Conservation (phyloP, 2,329 filamentous ascomycete species). For the Fusarium hainanense region DNA sequence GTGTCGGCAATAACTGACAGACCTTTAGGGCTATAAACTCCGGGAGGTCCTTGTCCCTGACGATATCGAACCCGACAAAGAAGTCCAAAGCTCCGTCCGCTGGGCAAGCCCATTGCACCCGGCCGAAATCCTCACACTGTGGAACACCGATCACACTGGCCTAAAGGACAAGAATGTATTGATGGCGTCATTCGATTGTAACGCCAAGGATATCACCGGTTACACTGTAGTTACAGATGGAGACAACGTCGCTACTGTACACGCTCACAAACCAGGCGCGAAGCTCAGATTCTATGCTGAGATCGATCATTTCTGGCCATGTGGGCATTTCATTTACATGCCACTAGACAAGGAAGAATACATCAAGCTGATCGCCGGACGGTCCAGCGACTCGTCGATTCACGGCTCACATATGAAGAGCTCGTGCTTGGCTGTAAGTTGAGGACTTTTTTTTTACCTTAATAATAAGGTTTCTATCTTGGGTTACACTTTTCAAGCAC, state of each 20-base stretch:
- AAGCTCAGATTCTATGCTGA: not conserved
- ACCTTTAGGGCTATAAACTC: not conserved
- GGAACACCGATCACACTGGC: not conserved
- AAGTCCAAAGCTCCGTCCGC: not conserved
- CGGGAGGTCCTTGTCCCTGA: not conserved
- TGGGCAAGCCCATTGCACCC: not conserved
- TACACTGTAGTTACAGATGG: conserved; percentile 5
- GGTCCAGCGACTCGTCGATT: not conserved
- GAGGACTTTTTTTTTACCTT: too few relatives aligned
- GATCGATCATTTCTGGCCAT: not conserved
- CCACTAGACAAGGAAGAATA: not conserved
- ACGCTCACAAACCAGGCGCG: not conserved
- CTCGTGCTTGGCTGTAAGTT: not conserved
- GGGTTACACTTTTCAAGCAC: too few relatives aligned
- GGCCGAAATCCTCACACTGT: not conserved
- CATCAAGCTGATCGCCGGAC: not conserved
- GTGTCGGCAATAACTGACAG: not conserved
- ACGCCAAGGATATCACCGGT: not conserved
- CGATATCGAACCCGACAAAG: not conserved
- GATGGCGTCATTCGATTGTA: not conserved
- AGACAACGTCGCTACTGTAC: not conserved
- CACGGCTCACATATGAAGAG: not conserved
- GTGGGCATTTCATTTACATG: not conserved
- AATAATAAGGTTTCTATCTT: too few relatives aligned
- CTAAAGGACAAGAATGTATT: not conserved